phyloP scores from a whole-genome alignment of 257 asterid genomes.

The Solanum bulbocastanum region DNA sequence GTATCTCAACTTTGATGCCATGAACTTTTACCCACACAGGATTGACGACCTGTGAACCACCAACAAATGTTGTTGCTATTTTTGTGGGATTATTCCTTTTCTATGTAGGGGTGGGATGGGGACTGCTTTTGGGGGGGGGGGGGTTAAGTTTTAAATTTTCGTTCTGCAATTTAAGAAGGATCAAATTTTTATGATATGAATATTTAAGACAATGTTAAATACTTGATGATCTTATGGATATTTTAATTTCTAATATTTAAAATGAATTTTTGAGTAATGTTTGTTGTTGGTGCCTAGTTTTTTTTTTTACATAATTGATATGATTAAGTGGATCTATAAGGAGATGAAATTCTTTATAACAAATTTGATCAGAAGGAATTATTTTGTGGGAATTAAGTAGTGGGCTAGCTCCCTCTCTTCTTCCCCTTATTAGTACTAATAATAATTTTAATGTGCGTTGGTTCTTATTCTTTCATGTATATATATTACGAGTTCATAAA shows the following conservation, averaged over 20 bases:
- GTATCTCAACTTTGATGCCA: constrained; percentile 5
- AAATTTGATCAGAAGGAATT: background rate
- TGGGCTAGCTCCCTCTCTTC: background rate
- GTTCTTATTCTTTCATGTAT: no score
- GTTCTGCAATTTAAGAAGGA: background rate
- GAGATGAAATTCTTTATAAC: background rate
- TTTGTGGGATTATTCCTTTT: background rate
- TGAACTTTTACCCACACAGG: background rate
- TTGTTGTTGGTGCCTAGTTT: no score
- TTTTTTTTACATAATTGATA: no score
- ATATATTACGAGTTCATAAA: no score
- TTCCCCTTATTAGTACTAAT: no score
- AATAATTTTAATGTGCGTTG: no score
- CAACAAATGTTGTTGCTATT: background rate
- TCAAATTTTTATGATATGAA: background rate
- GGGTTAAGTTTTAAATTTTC: background rate
- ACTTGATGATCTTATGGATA: background rate
- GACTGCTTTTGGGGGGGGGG: background rate
- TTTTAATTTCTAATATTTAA: background rate
- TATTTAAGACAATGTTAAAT: background rate
- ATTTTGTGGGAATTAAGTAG: background rate
- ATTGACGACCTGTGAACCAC: background rate
- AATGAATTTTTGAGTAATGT: background rate
- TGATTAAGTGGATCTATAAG: background rate
- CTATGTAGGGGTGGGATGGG: background rate